These are phyloP conservation scores for Phytophthora podocarpi DNA, from an alignment of 352 stramenopile genomes.

Conservation along the genomic window DNA sequence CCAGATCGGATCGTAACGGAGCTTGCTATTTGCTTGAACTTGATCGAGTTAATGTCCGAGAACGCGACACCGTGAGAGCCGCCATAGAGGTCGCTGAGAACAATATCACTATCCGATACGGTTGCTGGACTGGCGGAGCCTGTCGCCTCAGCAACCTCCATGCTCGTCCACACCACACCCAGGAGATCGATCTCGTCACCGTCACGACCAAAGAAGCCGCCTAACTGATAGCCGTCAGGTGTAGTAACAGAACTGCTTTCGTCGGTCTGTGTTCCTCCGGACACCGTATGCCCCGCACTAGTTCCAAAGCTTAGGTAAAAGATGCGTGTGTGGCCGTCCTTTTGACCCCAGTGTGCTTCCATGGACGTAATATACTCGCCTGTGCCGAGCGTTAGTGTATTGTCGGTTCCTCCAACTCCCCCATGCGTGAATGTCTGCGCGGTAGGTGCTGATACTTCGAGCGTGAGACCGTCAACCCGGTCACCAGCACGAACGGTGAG, in stretches of 20 bases:
- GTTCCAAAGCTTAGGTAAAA: not conserved
- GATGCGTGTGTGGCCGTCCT: not conserved
- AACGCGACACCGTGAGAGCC: slow-evolving; percentile 10
- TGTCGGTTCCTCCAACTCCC: not conserved
- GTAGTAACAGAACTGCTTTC: not conserved
- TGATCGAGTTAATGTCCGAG: slow-evolving; percentile 15
- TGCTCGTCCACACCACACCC: not conserved
- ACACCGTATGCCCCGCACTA: not conserved
- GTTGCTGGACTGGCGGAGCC: not conserved
- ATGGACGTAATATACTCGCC: not conserved
- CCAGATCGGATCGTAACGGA: slow-evolving; percentile 17
- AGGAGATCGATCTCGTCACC: not conserved
- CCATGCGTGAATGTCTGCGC: not conserved
- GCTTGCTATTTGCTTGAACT: slow-evolving; percentile 6
- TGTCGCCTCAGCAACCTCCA: not conserved
- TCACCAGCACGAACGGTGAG: not conserved
- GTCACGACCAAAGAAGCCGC: not conserved
- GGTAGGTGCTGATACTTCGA: not conserved
- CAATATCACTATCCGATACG: slow-evolving; percentile 1
- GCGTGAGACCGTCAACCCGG: not conserved
- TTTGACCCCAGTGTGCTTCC: not conserved
- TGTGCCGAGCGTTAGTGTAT: not conserved
- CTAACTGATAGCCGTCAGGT: not conserved
- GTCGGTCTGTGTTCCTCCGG: not conserved
- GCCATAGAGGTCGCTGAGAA: slow-evolving; percentile 8